Base-by-base conservation (phyloP, 116 monocot genomes). In the Zostera marina region DNA sequence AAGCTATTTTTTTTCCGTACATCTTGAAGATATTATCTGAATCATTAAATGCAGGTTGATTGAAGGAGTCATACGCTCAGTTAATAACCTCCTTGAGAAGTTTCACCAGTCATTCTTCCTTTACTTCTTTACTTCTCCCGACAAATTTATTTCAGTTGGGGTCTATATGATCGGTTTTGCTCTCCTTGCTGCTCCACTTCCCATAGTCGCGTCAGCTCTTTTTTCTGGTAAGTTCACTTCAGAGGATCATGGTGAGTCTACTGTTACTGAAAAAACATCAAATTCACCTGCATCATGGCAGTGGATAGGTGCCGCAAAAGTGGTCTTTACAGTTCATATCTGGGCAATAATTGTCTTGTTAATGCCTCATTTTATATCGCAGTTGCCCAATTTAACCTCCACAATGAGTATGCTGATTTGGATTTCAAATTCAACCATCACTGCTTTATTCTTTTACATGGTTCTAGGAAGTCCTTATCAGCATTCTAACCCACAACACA, bases 81-180 rank as follows among this genome's bases (percentile, higher is more conserved):
- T 87, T 22, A 92, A 92, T 63, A 92, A 92, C 65, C 83, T 92
- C 13, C 83, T 92, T 5, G 92, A 92, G 53, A 92, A 92, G 64
- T 92, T 92, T 59, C 92, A 92, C 55, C 92, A 92, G 44, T 92
- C 92, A n/a, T 92, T 79, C 71, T 92, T 92, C 76, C 83, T 87
- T 20, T 92, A 92, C 67, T 66, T 92, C 44, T 60, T 92, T 52
- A 84, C 83, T 32, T 76, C 83, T 41, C 87, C 92, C 19, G 74
- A 80, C 61, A 93, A 87, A 63, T 93, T 84, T 67, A 71, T 93
- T 7, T 84, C 92, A 3, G 88, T 84, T 59, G 83, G 92, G 14
- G 73, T 92, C 25, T 93, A 93, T 60, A 93, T 93, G 92, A 79
- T 93, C 44, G 58, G 76, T 7, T 93, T 93, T 64, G 88, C 92